Conservation (phyloP, 2,329 filamentous ascomycete genomes). For the Aspergillus floridensis region DNA sequence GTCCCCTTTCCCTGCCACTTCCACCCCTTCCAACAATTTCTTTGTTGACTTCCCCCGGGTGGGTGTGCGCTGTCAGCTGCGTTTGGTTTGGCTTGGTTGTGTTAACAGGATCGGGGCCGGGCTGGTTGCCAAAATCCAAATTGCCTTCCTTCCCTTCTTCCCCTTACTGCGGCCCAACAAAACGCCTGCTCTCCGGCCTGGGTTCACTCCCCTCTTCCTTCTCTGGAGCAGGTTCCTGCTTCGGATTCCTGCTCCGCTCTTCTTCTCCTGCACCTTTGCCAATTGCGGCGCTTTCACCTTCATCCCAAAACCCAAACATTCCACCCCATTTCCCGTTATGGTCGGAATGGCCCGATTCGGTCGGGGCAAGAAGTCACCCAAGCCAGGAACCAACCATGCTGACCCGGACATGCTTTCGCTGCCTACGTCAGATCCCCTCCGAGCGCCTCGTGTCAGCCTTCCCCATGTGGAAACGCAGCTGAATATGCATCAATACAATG, state of each 20-base stretch:
- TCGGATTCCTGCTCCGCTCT: background rate
- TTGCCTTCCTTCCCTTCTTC: background rate
- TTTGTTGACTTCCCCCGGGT: background rate
- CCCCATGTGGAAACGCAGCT: conserved; percentile 42
- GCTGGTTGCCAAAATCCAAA: background rate
- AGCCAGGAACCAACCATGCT: conserved; percentile 25
- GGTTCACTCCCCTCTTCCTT: background rate
- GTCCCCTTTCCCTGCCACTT: background rate
- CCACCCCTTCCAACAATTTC: background rate
- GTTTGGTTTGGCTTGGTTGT: background rate
- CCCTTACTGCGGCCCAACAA: conserved; percentile 6
- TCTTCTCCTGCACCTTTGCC: conserved; percentile 8
- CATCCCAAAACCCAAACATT: conserved; percentile 9
- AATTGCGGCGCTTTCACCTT: conserved; percentile 6
- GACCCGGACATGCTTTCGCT: conserved; percentile 24
- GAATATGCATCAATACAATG: conserved; percentile 45
- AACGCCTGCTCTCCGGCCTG: background rate
- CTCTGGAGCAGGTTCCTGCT: background rate
- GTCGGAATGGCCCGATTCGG: conserved; percentile 32
- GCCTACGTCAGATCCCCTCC: conserved; percentile 21
- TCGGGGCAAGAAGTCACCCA: conserved; percentile 28
- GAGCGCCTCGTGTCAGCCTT: conserved; percentile 38
- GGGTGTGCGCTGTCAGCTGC: background rate
- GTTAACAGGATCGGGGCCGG: background rate
- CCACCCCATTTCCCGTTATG: conserved; percentile 14